These are phyloP conservation scores for Chlorociboria aeruginascens DNA, from an alignment of 495 filamentous ascomycete genomes.

Conservation along the genomic window DNA sequence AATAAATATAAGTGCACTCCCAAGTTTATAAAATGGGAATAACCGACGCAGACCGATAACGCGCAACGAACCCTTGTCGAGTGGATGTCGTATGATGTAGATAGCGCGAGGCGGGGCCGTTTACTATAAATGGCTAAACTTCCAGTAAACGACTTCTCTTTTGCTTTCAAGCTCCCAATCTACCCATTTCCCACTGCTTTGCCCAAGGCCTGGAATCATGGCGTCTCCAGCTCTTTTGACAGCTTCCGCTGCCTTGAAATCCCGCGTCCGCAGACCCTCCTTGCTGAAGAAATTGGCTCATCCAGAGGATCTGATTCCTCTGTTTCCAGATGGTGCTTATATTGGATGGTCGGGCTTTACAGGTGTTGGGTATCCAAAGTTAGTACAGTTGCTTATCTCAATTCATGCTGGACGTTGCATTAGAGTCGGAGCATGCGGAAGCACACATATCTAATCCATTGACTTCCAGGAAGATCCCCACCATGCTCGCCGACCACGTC, in stretches of 20 bases:
- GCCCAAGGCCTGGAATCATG: not conserved
- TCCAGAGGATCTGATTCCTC: conserved; percentile 65
- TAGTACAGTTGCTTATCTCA: conserved; percentile 21
- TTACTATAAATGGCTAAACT: not conserved
- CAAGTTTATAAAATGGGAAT: too few species aligned
- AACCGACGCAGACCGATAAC: too few species aligned
- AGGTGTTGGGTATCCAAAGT: conserved; percentile 85
- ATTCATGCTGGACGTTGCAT: not conserved
- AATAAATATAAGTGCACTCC: too few species aligned
- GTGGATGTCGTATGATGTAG: too few species aligned
- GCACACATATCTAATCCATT: not conserved
- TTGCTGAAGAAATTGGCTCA: conserved; percentile 70
- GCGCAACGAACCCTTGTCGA: too few species aligned
- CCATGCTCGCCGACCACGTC: conserved; percentile 76
- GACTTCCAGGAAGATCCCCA: conserved; percentile 59
- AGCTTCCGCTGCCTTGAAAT: conserved; percentile 58
- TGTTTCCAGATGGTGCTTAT: conserved; percentile 73
- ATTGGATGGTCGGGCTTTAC: conserved; percentile 90
- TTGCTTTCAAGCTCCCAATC: conserved; percentile 1
- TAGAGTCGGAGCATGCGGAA: too few species aligned
- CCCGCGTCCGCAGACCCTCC: conserved; percentile 61
- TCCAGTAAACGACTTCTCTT: not conserved
- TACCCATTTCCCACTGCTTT: not conserved
- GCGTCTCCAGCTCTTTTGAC: conserved; percentile 10
- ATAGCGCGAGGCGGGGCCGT: not conserved